Conservation (phyloP, 2,329 filamentous ascomycete genomes). For the Ceratocystis cacaofunesta region DNA sequence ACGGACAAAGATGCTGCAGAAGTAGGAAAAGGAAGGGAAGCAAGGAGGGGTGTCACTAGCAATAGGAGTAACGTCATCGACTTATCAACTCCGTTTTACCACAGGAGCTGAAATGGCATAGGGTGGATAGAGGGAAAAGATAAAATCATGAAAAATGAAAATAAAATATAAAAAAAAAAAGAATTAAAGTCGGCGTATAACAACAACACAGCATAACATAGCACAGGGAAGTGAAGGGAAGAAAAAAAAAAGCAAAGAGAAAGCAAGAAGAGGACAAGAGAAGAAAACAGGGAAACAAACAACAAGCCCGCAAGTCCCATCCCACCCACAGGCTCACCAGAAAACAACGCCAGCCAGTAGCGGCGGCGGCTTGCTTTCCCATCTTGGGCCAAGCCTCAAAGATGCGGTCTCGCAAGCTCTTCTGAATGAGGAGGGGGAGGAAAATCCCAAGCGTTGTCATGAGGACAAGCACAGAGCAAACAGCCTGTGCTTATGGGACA, state of each 20-base stretch:
- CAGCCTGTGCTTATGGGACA: too few species aligned
- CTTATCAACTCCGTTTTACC: constrained; percentile 3
- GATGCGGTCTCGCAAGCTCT: too few species aligned
- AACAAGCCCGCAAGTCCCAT: background rate
- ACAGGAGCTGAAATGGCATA: constrained; percentile 6
- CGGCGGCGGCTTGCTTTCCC: background rate
- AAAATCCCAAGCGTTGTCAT: too few species aligned
- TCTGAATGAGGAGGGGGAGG: too few species aligned
- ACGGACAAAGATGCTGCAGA: background rate
- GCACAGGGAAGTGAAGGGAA: background rate
- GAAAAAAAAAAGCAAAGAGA: background rate
- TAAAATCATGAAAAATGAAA: background rate
- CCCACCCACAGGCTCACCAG: background rate
- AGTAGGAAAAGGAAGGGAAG: background rate
- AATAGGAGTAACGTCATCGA: constrained; percentile 2
- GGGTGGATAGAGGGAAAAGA: background rate
- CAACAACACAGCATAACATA: background rate
- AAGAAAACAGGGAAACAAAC: background rate
- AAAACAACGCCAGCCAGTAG: background rate
- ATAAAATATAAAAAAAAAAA: background rate
- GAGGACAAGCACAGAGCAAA: too few species aligned
- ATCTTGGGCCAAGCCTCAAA: background rate
- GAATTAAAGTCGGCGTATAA: background rate
- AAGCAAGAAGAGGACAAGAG: background rate
- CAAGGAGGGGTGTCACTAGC: background rate